These are phyloP conservation scores for Carex scoparia DNA, from an alignment of 176 grass and related monocot genomes.

Conservation along the genomic window DNA sequence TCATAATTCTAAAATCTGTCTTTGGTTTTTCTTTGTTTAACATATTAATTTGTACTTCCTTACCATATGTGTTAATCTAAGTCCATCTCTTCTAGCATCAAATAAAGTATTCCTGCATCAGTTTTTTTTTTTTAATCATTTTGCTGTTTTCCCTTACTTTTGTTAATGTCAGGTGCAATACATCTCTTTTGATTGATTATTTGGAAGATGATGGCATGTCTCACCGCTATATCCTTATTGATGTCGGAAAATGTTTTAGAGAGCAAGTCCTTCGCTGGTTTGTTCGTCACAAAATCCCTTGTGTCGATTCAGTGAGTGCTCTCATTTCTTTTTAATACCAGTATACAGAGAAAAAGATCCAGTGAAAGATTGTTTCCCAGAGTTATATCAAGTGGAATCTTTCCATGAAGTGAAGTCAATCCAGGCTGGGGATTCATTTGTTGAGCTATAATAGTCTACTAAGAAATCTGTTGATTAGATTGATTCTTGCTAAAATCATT, in stretches of 20 bases:
- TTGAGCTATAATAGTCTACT: not conserved
- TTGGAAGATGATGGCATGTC: conserved; percentile 45
- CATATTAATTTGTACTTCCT: not conserved
- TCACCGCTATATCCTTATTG: conserved; percentile 83
- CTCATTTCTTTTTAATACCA: not conserved
- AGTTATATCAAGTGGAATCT: not conserved
- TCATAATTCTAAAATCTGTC: not conserved
- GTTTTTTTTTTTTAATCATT: not conserved
- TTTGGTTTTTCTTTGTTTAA: not conserved
- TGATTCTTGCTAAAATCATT: not conserved
- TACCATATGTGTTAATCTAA: not conserved
- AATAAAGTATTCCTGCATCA: not conserved
- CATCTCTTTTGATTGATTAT: conserved; percentile 96
- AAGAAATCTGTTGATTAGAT: not conserved
- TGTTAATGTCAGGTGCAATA: conserved; percentile 57
- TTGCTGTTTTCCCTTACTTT: not conserved
- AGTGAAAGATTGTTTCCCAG: not conserved
- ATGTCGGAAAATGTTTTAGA: conserved; percentile 86
- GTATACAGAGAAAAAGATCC: not conserved
- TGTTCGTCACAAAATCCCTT: conserved; percentile 79
- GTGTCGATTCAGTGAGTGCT: conserved; percentile 81
- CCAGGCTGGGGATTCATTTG: not conserved
- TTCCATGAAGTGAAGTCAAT: not conserved
- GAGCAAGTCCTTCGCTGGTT: conserved; percentile 98
- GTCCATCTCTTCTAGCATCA: not conserved